These are phyloP conservation scores for Parafenestella ontariensis DNA, from an alignment of 2,329 filamentous ascomycete species.

Conservation along the genomic window DNA sequence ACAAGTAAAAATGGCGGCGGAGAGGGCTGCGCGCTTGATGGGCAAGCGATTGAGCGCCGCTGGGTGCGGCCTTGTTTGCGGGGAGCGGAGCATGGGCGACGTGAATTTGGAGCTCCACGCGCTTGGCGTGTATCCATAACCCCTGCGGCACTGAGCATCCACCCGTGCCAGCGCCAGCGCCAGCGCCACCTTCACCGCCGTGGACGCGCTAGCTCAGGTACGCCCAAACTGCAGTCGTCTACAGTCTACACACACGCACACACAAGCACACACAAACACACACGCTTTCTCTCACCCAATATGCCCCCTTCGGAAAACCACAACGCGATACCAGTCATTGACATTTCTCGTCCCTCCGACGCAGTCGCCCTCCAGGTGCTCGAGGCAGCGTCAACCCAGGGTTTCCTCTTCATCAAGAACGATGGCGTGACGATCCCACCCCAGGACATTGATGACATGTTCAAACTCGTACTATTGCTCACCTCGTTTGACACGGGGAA, in stretches of 20 bases:
- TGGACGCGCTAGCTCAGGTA: conserved; percentile 22
- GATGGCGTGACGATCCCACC: conserved; percentile 71
- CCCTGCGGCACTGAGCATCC: too few relatives aligned
- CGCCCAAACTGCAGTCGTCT: neutral
- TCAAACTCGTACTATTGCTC: conserved; percentile 67
- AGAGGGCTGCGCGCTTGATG: neutral
- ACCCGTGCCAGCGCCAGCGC: too few relatives aligned
- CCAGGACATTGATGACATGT: conserved; percentile 72
- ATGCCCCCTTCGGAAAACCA: conserved; percentile 23
- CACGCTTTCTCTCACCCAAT: neutral
- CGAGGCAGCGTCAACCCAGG: conserved; percentile 79
- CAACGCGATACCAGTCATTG: conserved; percentile 75
- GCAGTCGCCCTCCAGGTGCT: conserved; percentile 74
- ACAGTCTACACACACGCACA: neutral
- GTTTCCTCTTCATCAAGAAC: conserved; percentile 89
- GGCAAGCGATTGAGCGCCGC: neutral
- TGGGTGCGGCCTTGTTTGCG: neutral
- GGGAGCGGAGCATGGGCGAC: neutral
- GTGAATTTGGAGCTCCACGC: conserved; percentile 20
- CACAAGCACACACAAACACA: neutral
- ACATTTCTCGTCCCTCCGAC: conserved; percentile 69
- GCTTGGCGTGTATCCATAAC: conserved; percentile 11
- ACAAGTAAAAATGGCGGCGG: neutral
- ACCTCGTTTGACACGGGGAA: neutral
- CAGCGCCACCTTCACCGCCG: neutral